Conservation (phyloP, 1,139 yeast genomes). For the Kluyveromyces sp. region DNA sequence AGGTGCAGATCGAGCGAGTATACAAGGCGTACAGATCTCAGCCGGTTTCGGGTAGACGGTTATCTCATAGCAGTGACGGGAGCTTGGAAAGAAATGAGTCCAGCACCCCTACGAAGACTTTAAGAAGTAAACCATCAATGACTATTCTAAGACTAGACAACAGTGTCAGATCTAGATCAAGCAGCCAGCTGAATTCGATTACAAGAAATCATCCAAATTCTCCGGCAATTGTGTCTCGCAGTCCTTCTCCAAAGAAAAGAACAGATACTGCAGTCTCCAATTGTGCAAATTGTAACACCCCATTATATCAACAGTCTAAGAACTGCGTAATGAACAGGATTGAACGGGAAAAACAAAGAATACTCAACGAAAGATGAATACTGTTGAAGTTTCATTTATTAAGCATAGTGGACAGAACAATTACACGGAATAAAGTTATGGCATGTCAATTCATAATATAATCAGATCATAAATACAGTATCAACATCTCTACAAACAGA, state of each 20-base stretch:
- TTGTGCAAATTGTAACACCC: neutral
- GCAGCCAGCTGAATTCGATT: neutral
- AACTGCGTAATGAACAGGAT: constrained; percentile 3
- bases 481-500: neutral
- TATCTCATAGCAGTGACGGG: constrained; percentile 2
- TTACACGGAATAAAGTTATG: too few relatives aligned
- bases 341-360: constrained; percentile 1
- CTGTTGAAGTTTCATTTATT: too few relatives aligned
- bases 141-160: constrained; percentile 6
- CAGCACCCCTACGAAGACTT: neutral
- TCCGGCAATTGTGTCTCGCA: constrained; percentile 1
- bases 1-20: constrained; percentile 5
- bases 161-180: constrained; percentile 3
- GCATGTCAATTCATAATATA: neutral
- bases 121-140: constrained; percentile 7
- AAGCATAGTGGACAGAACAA: too few relatives aligned
- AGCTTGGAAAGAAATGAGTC: neutral
- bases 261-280: neutral
- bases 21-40: constrained; percentile 6
- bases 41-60: neutral
- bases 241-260: constrained; percentile 4
- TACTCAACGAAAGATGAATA: neutral
- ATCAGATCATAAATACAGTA: neutral
- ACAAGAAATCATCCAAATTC: constrained; percentile 4
- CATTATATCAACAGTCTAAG: constrained; percentile 3